Conservation (phyloP, 1,284 basidiomycete species). For the Tausonia pullulans region DNA sequence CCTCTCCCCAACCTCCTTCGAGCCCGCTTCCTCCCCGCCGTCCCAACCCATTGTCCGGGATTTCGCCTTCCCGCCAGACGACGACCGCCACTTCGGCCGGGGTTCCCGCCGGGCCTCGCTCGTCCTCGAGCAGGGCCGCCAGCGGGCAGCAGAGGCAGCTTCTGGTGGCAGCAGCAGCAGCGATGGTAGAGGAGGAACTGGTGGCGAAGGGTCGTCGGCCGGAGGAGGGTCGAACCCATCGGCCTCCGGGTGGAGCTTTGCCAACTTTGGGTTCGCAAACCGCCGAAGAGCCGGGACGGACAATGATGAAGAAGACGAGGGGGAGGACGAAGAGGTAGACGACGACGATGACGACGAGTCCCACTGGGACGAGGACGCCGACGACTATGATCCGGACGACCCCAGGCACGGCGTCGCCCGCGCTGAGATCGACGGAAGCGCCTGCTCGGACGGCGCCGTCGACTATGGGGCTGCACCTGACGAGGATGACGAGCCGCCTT, state of each 20-base stretch:
- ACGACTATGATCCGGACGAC: background rate
- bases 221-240: background rate
- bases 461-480: background rate
- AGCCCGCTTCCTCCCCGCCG: background rate
- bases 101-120: background rate
- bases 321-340: slow-evolving; percentile 1
- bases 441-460: too few relatives aligned
- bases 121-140: background rate
- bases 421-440: background rate
- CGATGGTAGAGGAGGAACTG: too few relatives aligned
- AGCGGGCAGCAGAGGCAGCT: too few relatives aligned
- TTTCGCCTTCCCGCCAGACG: background rate
- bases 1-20: background rate
- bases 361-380: background rate
- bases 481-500: background rate
- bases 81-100: slow-evolving; percentile 1
- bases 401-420: background rate
- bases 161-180: too few relatives aligned
- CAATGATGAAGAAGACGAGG: slow-evolving; percentile 4
- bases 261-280: background rate
- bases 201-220: too few relatives aligned
- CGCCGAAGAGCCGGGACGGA: background rate
- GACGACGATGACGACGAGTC: slow-evolving; percentile 1
- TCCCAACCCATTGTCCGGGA: background rate
- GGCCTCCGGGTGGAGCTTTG: background rate